Base-by-base conservation (phyloP, 495 filamentous ascomycete species). In the Xylaria acuta region DNA sequence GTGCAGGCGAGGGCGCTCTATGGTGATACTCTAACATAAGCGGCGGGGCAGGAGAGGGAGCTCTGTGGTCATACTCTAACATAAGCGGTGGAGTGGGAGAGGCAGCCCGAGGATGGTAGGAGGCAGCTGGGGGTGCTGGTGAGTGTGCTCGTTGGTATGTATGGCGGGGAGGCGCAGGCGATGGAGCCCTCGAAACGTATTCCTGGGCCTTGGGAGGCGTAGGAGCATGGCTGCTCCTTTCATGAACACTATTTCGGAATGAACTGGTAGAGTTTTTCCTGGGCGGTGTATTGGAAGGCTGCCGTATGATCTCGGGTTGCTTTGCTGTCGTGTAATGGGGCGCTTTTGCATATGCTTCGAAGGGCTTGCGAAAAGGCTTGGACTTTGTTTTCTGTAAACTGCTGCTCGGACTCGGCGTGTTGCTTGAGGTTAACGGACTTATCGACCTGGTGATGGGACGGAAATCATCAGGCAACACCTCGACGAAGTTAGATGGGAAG, bases 401-500 rank as follows among this genome's bases (percentile, higher is more conserved):
- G 79, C 80, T 84, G 77, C 85, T 80, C 76, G 85, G 82, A 74
- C 88, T 84, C 77, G 88, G 82, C 3, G 84, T 84, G 75, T 79
- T 80, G 79, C 79, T 83, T 72, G 76, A 71, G 40, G 89, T 84
- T 82, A 95, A 85, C 32, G 93, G 93, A 76, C 93, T 97, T n/a
- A 88, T 87, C 67, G 91, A 88, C 73, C 94, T 88, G 72, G 86
- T 96, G 47, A 91, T 86, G 27, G 94, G 94, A 40, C 92, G 90
- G 79, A 97, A 97, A 77, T 87, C 87, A 64, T 97, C 92, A 59
- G 92, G 90, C 51, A 99, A 85, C 5, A 98, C 89, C 76, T 97
- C 90, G 72, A 99, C 96, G 79, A 98, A 99, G 80, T 99, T 99
- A 54, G 95, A 98, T 2, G 96, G 96, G 76, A 99, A 99, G 27